phyloP scores from a whole-genome alignment of 495 filamentous ascomycete genomes.

The Oidiodendron maius region DNA sequence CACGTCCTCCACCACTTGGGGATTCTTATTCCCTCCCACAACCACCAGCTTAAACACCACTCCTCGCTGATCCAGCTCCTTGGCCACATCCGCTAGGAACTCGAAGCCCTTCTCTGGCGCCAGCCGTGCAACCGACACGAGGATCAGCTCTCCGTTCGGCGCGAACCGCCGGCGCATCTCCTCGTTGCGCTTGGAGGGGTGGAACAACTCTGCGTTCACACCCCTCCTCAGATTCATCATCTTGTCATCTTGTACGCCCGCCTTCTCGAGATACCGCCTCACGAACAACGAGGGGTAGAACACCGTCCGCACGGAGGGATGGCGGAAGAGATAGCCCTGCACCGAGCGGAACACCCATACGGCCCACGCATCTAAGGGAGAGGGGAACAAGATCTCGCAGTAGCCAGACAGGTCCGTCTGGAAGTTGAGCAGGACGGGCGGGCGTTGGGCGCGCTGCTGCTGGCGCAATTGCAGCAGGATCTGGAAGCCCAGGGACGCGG shows the following conservation, averaged over 20 bases:
- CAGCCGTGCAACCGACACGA: conserved; percentile 52
- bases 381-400: conserved; percentile 53
- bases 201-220: conserved; percentile 53
- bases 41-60: conserved; percentile 53
- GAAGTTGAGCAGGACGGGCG: conserved; percentile 55
- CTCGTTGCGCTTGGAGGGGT: conserved; percentile 40
- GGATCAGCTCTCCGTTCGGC: conserved; percentile 51
- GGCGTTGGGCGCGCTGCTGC: conserved; percentile 33
- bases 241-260: conserved; percentile 40
- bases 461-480: conserved; percentile 54
- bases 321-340: conserved; percentile 54
- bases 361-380: conserved; percentile 46
- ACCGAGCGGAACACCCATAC: conserved; percentile 48
- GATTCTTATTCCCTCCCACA: conserved; percentile 57
- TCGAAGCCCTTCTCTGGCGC: conserved; percentile 62
- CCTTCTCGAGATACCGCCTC: conserved; percentile 45
- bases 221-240: conserved; percentile 50
- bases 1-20: conserved; percentile 47
- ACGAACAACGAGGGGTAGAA: conserved; percentile 58
- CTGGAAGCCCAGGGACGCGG: conserved; percentile 59
- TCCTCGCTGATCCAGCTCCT: conserved; percentile 41
- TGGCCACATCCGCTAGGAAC: conserved; percentile 48
- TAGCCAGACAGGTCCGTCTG: conserved; percentile 62
- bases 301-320: conserved; percentile 48
- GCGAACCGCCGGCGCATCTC: conserved; percentile 41